phyloP scores from a whole-genome alignment of 306 rosid species.

The Prunus armeniaca region DNA sequence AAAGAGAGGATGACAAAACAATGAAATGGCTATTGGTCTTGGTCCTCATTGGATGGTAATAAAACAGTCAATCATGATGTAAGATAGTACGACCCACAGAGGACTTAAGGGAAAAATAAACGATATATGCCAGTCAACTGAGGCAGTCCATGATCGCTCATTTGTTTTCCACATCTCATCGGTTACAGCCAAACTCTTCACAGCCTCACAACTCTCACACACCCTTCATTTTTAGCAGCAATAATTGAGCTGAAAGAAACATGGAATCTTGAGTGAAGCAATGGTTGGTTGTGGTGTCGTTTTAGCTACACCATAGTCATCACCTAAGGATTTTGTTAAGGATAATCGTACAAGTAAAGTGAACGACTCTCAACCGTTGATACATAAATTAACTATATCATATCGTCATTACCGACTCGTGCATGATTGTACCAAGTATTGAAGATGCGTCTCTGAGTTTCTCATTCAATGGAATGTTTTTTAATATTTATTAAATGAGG shows the following conservation, averaged over 20 bases:
- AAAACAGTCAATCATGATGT: not conserved
- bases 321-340: no score
- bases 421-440: no score
- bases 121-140: not conserved
- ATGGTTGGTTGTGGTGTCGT: not conserved
- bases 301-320: not conserved
- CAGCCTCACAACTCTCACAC: not conserved
- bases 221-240: not conserved
- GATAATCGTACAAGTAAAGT: no score
- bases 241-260: conserved; percentile 8
- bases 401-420: no score
- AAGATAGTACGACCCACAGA: not conserved
- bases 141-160: not conserved
- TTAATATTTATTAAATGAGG: not conserved
- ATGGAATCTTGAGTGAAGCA: not conserved
- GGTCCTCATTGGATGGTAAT: not conserved
- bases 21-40: not conserved
- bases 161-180: not conserved
- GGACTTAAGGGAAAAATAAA: not conserved
- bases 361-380: no score
- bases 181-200: not conserved
- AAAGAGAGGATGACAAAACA: not conserved
- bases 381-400: no score
- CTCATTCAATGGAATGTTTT: conserved; percentile 15
- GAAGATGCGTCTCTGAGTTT: not conserved